Evolutionary conservation across 1,139 yeast genomes (phyloP), one percentile per base, ranked within the genome.

Genomic region (Candida sp.): DNA sequence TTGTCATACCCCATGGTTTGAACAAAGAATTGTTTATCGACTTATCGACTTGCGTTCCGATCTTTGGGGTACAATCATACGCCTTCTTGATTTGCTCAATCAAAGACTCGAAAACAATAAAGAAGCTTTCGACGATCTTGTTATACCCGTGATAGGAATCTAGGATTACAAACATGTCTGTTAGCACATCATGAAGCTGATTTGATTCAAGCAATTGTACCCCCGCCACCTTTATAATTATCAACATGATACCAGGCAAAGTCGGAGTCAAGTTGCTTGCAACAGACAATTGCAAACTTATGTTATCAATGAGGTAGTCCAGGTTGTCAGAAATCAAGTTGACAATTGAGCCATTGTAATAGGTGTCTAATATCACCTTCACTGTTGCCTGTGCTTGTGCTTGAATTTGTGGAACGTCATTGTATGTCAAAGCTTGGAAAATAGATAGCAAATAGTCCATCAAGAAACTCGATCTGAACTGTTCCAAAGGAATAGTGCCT

Each of bases 121-220:
- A 90, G 53, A 91, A 86, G 0, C 92, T 92, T 53, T 86, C 86
- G 45, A 90, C 86, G 23, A 94, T 70, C 12, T 77, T 73, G 1
- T 84, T 72, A 65, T 94, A 93, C 0, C 96, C 96, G 69, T 93
- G 97, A 60, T 87, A 93, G 42, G 85, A 77, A 66, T 94, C 98
- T 46, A 94, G 75, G 33, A 92, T 70, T 8, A 86, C 84, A 66
- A 94, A 90, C 58, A 91, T 79, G 9, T 92, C 84, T 35, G 84
- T 81, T 7, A 93, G 72, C 1, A 93, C 75, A 66, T 93, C 98
- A 49, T 77, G 83, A 51, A 93, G 75, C 52, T 84, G 90, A 42
- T 84, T 83, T 7, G 63, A 58, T 48, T 62, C 59, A 6, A 92
- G 72, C 28, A 91, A 72, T 37, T 80, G 74, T 9, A 81, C 71